Evolutionary conservation across 495 filamentous ascomycete species (phyloP), one percentile per base, ranked within the genome.

Genomic region (Durotheca rogersii): DNA sequence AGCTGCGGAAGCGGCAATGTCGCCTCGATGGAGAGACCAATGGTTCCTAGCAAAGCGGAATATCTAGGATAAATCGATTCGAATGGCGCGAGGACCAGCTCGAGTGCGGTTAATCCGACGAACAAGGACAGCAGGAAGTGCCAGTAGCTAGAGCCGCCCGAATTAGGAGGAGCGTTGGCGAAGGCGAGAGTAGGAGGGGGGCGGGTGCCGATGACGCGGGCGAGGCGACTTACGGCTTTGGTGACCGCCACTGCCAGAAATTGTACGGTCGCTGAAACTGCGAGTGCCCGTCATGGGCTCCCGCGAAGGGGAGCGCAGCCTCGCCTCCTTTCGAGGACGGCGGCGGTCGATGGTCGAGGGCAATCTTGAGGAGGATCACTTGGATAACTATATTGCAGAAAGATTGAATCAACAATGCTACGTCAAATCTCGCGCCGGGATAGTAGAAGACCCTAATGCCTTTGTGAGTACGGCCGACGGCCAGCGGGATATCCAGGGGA

Each of bases 221-320:
- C 19, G 33, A n/a, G 23, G 44, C 19, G 1, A 79, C 81, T 50
- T 72, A 90, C 79, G 92, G 91, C 55, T 84, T 86, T 14, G 86
- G 77, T 20, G 78, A 81, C 55, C 78, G 81, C 93, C 93, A 98
- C 64, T 89, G 88, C 93, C 93, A 98, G 65, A 98, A 98, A 50
- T 86, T 81, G 62, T 85, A 97, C 1, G 93, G 92, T 44, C 93
- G 74, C 17, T 74, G 56, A 39, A 56, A 38, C 33, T 75, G 69
- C 57, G 75, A 74, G 12, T 79, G 65, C 11, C 74, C 70, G 46
- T 84, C 80, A 49, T 76, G 76, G 5, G 69, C 65, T 4, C 77
- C 80, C 0, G 78, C 67, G 48, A 84, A 84, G 11, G 82, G 78
- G 16, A 76, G 46, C 21, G 76, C 68, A 14, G 73, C 71, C 9